Evolutionary conservation across 306 rosid genomes (phyloP).

Genomic region (Cucurbita moschata): DNA sequence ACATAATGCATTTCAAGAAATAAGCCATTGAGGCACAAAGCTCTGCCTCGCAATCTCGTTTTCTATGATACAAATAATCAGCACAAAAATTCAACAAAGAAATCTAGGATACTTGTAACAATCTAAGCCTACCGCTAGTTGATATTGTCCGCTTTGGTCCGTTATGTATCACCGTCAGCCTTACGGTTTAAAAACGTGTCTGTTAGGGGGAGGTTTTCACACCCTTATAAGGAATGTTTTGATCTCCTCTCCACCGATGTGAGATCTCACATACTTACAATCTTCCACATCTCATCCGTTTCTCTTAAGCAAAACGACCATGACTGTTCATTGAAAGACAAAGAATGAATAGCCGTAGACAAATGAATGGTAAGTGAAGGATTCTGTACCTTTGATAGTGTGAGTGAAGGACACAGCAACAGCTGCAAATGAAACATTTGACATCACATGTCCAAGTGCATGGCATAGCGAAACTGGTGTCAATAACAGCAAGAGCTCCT

Average conservation of each 20-base stretch:
- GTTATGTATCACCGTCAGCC: too few relatives aligned
- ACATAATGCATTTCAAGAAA: not conserved
- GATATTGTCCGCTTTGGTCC: too few relatives aligned
- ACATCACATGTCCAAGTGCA: slow-evolving; percentile 88
- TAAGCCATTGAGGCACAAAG: not conserved
- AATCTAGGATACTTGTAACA: not conserved
- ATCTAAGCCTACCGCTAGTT: too few relatives aligned
- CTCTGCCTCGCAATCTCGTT: not conserved
- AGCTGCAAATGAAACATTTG: slow-evolving; percentile 94
- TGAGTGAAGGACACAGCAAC: slow-evolving; percentile 97
- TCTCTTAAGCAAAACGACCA: not conserved
- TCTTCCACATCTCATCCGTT: not conserved
- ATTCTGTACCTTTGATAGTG: slow-evolving; percentile 57
- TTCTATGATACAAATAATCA: not conserved
- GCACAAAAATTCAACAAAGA: not conserved
- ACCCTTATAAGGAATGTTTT: too few relatives aligned
- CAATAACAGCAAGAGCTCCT: slow-evolving; percentile 50
- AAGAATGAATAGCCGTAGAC: not conserved
- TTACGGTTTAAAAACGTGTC: too few relatives aligned
- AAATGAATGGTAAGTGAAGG: not conserved
- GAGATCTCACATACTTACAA: not conserved
- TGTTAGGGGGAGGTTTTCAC: too few relatives aligned
- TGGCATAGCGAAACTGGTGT: slow-evolving; percentile 86
- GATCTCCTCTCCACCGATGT: too few relatives aligned
- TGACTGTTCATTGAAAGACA: not conserved